These are phyloP conservation scores for Cubamyces lactineus DNA, from an alignment of 768 basidiomycete genomes.

Conservation along the genomic window DNA sequence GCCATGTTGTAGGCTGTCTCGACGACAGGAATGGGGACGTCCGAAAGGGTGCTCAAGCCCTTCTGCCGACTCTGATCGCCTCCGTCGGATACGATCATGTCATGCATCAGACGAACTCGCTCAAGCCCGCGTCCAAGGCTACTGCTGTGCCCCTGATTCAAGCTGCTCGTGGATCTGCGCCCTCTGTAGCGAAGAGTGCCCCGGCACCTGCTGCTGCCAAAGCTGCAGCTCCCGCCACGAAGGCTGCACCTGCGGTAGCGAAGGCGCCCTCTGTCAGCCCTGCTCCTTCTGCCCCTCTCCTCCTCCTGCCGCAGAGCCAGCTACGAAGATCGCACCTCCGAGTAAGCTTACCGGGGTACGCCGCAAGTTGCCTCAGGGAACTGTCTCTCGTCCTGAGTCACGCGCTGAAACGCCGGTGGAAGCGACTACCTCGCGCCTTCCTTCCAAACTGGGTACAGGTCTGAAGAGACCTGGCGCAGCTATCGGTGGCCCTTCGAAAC, in stretches of 20 bases:
- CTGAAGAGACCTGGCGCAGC: slow-evolving; percentile 51
- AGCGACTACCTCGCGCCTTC: slow-evolving; percentile 36
- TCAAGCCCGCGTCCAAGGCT: slow-evolving; percentile 90
- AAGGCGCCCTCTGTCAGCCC: slow-evolving; percentile 39
- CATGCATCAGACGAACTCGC: slow-evolving; percentile 78
- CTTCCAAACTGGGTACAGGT: slow-evolving; percentile 43
- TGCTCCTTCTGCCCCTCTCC: slow-evolving; percentile 50
- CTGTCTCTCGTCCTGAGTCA: slow-evolving; percentile 51
- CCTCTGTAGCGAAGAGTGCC: slow-evolving; percentile 35
- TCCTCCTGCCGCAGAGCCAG: slow-evolving; percentile 34
- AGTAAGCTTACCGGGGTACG: slow-evolving; percentile 68
- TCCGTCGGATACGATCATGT: slow-evolving; percentile 83
- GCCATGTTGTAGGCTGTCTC: slow-evolving; percentile 70
- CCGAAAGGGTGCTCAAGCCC: slow-evolving; percentile 84
- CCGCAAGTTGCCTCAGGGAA: slow-evolving; percentile 67
- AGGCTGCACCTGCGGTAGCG: slow-evolving; percentile 27
- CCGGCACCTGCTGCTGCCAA: slow-evolving; percentile 30
- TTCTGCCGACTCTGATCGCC: slow-evolving; percentile 76
- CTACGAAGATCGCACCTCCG: slow-evolving; percentile 42
- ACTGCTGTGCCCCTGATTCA: slow-evolving; percentile 89
- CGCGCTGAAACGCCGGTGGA: slow-evolving; percentile 44
- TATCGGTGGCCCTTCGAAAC: slow-evolving; percentile 35
- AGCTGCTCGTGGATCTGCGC: slow-evolving; percentile 62
- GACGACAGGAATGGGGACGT: slow-evolving; percentile 94
- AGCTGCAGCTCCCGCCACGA: slow-evolving; percentile 26